Evolutionary conservation across 768 basidiomycete genomes (phyloP).

Genomic region (Boletus sensibilis): DNA sequence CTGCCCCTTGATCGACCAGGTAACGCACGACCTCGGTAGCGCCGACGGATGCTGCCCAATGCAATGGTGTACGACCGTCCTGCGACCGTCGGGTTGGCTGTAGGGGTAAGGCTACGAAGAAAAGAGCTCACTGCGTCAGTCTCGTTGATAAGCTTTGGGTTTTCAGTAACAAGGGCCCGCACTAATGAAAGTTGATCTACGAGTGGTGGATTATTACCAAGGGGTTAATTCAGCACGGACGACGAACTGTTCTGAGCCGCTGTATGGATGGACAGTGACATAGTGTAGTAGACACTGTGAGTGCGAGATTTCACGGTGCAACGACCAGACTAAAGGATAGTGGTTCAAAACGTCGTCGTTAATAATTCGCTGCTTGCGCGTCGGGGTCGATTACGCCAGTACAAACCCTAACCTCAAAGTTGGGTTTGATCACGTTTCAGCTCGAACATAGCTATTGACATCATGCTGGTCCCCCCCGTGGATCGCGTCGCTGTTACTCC

Average conservation of each 20-base stretch:
- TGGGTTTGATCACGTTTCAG: conserved; percentile 17
- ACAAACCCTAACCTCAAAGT: conserved; percentile 25
- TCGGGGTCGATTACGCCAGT: neutral
- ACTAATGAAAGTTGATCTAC: conserved; percentile 73
- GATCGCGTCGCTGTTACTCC: too few species aligned
- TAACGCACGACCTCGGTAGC: conserved; percentile 64
- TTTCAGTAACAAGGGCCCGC: conserved; percentile 59
- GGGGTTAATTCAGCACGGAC: neutral
- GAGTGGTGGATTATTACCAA: neutral
- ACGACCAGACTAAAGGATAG: neutral
- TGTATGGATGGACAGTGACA: conserved; percentile 52
- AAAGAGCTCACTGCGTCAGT: conserved; percentile 52
- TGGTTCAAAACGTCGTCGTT: neutral
- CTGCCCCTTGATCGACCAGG: conserved; percentile 68
- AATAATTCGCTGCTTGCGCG: conserved; percentile 5
- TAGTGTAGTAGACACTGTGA: conserved; percentile 13
- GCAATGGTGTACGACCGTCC: conserved; percentile 82
- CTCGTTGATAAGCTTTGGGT: conserved; percentile 59
- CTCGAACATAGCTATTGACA: neutral
- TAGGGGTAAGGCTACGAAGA: accelerated
- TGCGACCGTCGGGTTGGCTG: conserved; percentile 24
- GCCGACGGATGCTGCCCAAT: conserved; percentile 81
- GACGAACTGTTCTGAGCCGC: conserved; percentile 67
- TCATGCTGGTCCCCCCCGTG: too few species aligned
- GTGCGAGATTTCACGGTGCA: neutral